Base-by-base conservation (phyloP, 192 early-diverging fungal species). In the Oehlia diaphana region DNA sequence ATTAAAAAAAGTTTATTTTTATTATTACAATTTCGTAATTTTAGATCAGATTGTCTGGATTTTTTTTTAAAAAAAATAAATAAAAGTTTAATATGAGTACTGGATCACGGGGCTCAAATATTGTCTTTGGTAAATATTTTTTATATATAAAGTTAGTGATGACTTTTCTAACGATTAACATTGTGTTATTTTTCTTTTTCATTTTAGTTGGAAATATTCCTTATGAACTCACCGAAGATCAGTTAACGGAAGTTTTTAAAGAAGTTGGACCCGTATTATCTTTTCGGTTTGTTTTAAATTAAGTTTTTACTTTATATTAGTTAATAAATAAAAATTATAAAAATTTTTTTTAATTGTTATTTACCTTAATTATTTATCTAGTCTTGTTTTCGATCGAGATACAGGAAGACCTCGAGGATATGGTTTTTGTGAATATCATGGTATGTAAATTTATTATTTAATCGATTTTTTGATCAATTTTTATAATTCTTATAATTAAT, bases 381-480 rank as follows among this genome's bases (percentile, higher is more conserved):
- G 94, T 73, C 89, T 99, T 9, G 91, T 99, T 4, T 99, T 99
- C 83, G 97, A 99, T 79, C 88, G 92, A 26, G 95, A 96, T 9
- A 89, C 91, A 65, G 89, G 93, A 81, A 92, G 95, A 83, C 92
- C 97, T 23, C 94, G 94, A 76, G 97, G 97, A 16, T 99, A 92
- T 87, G 97, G 97, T 21, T 97, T 97, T 86, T 96, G 95, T 77
- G 94, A 96, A 80, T 98, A 91, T 63, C 88, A 92, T 74, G 92
- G 92, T 92, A 74, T 49, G 21, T 31, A 42, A 49, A 31, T 68
- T 68, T n/a, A n/a, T n/a, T n/a, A n/a, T n/a, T n/a, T n/a, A n/a
- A n/a, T n/a, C 5, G 31, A 42, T 31, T 68, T 2, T 19, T 39
- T 37, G 14, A 73, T 39, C 10, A 0, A 31, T 33, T n/a, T 31